These are phyloP conservation scores for Colletotrichum lentis DNA, from an alignment of 2,329 filamentous ascomycete genomes.

Conservation along the genomic window DNA sequence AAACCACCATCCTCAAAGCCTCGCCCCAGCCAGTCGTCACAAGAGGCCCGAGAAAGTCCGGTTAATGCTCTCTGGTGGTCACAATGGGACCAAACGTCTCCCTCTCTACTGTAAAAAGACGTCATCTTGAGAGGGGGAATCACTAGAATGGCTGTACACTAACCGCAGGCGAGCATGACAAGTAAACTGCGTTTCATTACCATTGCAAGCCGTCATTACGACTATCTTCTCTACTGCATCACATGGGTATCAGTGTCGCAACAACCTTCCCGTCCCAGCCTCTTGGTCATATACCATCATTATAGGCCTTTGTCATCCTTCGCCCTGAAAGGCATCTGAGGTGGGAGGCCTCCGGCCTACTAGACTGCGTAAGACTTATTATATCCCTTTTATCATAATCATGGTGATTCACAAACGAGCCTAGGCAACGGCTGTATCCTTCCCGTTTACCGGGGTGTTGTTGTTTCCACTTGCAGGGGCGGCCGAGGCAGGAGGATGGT, in stretches of 20 bases:
- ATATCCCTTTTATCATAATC: constrained; percentile 17
- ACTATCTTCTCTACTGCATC: background rate
- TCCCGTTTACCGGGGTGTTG: constrained; percentile 6
- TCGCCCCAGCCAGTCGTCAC: no score
- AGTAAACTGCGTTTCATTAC: constrained; percentile 3
- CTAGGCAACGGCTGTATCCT: constrained; percentile 6
- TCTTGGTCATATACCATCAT: background rate
- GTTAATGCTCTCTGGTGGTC: no score
- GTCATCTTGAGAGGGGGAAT: background rate
- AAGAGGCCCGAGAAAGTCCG: no score
- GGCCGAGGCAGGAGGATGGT: constrained; percentile 4
- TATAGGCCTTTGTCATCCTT: background rate
- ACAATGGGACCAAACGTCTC: no score
- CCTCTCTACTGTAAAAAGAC: background rate
- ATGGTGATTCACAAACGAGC: constrained; percentile 6
- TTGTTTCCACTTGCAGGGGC: constrained; percentile 16
- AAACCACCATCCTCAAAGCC: no score
- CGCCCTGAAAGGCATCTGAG: background rate
- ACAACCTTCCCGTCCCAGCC: constrained; percentile 1
- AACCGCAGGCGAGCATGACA: background rate
- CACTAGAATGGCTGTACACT: background rate
- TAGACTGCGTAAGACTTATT: constrained; percentile 5
- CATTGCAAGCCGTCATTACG: background rate
- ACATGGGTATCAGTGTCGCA: constrained; percentile 12
- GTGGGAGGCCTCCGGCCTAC: background rate